Percentiles rank a stretch among this genome's conserved stretches.
These are phyloP conservation scores for Thalia dealbata DNA, from an alignment of 176 grass and related monocot genomes.

Conservation along the genomic window DNA sequence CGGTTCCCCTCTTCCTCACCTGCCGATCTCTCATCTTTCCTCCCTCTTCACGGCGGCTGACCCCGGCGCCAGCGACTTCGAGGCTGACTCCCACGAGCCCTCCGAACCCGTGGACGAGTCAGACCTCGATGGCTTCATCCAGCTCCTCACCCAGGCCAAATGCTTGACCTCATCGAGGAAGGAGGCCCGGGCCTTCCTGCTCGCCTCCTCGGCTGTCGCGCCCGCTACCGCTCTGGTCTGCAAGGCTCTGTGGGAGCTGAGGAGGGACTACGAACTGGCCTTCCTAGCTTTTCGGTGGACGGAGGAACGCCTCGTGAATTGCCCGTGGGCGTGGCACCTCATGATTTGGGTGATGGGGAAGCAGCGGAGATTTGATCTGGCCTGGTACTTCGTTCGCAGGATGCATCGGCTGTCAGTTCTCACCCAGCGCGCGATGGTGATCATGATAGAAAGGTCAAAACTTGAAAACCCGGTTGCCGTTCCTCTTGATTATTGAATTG, in stretches of 20 bases:
- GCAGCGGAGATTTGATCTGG: constrained; percentile 6
- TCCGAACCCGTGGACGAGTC: not conserved
- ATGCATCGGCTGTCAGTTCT: constrained; percentile 50
- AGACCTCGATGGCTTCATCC: constrained; percentile 53
- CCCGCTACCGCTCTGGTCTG: not conserved
- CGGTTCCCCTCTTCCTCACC: not conserved
- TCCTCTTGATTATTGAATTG: not conserved
- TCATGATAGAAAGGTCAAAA: constrained; percentile 68
- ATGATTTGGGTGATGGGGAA: constrained; percentile 1
- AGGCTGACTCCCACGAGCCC: constrained; percentile 29
- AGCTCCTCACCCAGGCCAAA: constrained; percentile 41
- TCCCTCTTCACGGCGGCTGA: constrained; percentile 7
- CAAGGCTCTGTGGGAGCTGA: constrained; percentile 2
- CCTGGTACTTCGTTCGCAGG: constrained; percentile 25
- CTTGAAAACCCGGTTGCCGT: constrained; percentile 1
- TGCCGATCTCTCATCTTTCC: not conserved
- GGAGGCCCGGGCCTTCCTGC: constrained; percentile 38
- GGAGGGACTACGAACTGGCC: not conserved
- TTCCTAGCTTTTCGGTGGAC: constrained; percentile 35
- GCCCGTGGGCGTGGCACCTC: constrained; percentile 2
- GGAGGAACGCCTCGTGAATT: constrained; percentile 28
- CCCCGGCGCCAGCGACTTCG: constrained; percentile 50
- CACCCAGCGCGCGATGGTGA: constrained; percentile 53
- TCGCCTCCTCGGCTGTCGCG: constrained; percentile 19
- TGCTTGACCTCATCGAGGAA: constrained; percentile 37